phyloP scores from a whole-genome alignment of 2,329 filamentous ascomycete species.

The Ascochyta koolunga region DNA sequence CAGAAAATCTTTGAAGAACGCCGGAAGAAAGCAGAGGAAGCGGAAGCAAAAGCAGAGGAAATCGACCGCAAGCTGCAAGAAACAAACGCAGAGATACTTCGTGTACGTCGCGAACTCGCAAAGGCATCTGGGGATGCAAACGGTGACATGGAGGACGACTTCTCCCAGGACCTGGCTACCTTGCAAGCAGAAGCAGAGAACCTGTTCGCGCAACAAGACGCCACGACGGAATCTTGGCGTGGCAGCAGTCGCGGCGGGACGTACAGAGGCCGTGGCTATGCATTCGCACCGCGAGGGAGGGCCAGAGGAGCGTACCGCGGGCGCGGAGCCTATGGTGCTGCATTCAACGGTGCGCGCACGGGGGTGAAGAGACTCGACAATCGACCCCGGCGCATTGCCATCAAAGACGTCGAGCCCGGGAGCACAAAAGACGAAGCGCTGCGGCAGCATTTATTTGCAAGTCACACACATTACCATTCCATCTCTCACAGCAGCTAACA shows the following conservation, averaged over 20 bases:
- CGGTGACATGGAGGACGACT: constrained; percentile 17
- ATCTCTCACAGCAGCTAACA: constrained; percentile 1
- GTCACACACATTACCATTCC: background rate
- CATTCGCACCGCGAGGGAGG: constrained; percentile 46
- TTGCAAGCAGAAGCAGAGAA: constrained; percentile 61
- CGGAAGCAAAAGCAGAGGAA: constrained; percentile 67
- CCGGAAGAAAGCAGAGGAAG: constrained; percentile 65
- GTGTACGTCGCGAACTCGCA: constrained; percentile 67
- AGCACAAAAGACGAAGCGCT: constrained; percentile 69
- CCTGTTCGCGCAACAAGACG: constrained; percentile 67
- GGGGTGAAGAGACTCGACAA: constrained; percentile 74
- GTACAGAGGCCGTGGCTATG: constrained; percentile 17
- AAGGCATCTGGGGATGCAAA: constrained; percentile 47
- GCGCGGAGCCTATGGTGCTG: constrained; percentile 42
- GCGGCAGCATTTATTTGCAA: constrained; percentile 69
- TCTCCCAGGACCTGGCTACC: constrained; percentile 26
- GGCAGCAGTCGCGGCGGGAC: constrained; percentile 39
- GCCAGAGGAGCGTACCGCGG: constrained; percentile 54
- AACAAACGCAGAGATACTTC: constrained; percentile 69
- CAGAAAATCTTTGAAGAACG: constrained; percentile 73
- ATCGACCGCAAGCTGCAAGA: constrained; percentile 68
- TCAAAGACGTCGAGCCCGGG: constrained; percentile 69
- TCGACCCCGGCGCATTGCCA: constrained; percentile 69
- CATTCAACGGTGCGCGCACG: constrained; percentile 37
- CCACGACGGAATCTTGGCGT: constrained; percentile 20